These are phyloP conservation scores for Fragilariopsis cylindrus DNA, from an alignment of 108 stramenopile species.

Conservation along the genomic window DNA sequence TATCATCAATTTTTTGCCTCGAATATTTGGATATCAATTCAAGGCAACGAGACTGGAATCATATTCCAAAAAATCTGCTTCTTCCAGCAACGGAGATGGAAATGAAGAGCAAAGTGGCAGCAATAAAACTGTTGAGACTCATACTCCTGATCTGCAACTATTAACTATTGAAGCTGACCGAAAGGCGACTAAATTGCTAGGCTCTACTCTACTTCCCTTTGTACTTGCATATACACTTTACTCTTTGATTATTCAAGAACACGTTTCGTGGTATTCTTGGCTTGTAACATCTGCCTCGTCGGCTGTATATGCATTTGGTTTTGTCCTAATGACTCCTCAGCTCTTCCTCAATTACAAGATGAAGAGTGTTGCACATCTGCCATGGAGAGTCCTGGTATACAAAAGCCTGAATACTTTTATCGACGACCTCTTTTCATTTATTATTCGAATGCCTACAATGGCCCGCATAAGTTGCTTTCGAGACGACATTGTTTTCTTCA, in stretches of 20 bases:
- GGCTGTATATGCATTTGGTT: slow-evolving; percentile 83
- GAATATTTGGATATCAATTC: slow-evolving; percentile 72
- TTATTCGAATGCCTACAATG: slow-evolving; percentile 97
- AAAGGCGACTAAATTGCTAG: slow-evolving; percentile 74
- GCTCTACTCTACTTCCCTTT: slow-evolving; percentile 69
- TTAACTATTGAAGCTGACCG: slow-evolving; percentile 86
- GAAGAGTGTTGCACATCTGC: slow-evolving; percentile 85
- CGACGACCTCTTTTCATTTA: slow-evolving; percentile 95
- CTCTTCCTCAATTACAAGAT: slow-evolving; percentile 91
- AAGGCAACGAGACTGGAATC: slow-evolving; percentile 64
- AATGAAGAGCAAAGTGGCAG: slow-evolving; percentile 11
- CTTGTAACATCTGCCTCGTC: slow-evolving; percentile 84
- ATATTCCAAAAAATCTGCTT: background rate
- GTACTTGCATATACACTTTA: slow-evolving; percentile 74
- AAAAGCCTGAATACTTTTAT: slow-evolving; percentile 94
- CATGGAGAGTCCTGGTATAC: slow-evolving; percentile 90
- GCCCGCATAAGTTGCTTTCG: slow-evolving; percentile 93
- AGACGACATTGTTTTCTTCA: slow-evolving; percentile 94
- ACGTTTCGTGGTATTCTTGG: slow-evolving; percentile 91
- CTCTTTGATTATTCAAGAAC: slow-evolving; percentile 68
- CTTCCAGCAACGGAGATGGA: slow-evolving; percentile 1
- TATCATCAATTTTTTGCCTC: slow-evolving; percentile 62
- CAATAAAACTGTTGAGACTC: background rate
- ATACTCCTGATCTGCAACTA: slow-evolving; percentile 53
- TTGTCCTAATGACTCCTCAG: slow-evolving; percentile 90